These are phyloP conservation scores for Boletus pseudo-olivaceus DNA, from an alignment of 768 basidiomycete genomes.

Conservation along the genomic window DNA sequence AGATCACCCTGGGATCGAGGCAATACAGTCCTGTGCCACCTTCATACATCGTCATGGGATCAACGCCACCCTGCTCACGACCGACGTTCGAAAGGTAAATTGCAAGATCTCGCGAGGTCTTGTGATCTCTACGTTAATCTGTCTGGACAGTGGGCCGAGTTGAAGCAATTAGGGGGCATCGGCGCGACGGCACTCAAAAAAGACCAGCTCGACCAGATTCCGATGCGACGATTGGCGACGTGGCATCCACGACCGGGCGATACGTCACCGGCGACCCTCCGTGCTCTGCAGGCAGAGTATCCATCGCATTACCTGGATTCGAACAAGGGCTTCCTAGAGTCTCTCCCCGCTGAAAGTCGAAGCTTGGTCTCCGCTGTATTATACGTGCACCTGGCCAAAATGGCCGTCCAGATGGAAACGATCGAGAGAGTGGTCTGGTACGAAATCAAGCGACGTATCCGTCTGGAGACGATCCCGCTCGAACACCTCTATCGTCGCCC, in stretches of 20 bases:
- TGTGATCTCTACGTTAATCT: not conserved
- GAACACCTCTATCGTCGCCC: constrained; percentile 18
- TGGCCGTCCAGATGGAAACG: constrained; percentile 37
- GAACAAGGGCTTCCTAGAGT: constrained; percentile 32
- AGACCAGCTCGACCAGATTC: constrained; percentile 36
- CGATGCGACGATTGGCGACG: constrained; percentile 29
- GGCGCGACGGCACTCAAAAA: constrained; percentile 43
- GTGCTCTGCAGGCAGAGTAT: constrained; percentile 38
- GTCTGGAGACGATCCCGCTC: constrained; percentile 20
- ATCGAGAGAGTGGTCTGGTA: constrained; percentile 34
- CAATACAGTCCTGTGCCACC: constrained; percentile 42
- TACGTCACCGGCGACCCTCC: constrained; percentile 28
- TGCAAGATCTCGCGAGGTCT: not conserved
- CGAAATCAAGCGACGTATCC: constrained; percentile 36
- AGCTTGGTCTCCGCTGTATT: constrained; percentile 33
- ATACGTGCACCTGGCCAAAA: constrained; percentile 31
- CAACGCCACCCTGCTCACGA: constrained; percentile 40
- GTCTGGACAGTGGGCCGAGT: constrained; percentile 36
- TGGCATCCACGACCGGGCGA: constrained; percentile 28
- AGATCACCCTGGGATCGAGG: constrained; percentile 43
- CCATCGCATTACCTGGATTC: constrained; percentile 36
- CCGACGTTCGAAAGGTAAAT: constrained; percentile 41
- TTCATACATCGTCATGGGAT: constrained; percentile 42
- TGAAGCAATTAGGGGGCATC: constrained; percentile 40
- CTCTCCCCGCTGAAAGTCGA: constrained; percentile 37